Evolutionary conservation across 495 filamentous ascomycete species (phyloP), one percentile per base, ranked within the genome.

Genomic region (Stereocaulon alpinum): DNA sequence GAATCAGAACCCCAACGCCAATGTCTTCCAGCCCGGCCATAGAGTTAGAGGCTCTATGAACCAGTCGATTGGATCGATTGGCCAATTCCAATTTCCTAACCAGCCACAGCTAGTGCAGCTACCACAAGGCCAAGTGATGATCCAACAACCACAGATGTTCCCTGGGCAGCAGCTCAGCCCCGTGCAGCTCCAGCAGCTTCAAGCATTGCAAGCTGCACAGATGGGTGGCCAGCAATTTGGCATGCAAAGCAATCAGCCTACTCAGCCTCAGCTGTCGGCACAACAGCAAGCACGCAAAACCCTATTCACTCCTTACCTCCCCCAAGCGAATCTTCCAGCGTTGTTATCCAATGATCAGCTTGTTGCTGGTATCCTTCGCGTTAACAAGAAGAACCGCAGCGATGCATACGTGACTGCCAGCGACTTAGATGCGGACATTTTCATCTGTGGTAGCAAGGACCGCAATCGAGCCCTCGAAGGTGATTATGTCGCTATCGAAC

Each of bases 301-400:
- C 5, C 80, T 98, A 3, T 98, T 98, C 76, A 97, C 93, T 66
- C 93, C 94, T 61, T 98, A 98, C 66, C 80, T 98, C 41, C 94
- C 93, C 6, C 93, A 98, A 70, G 94, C 94, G 24, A 95, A 87
- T 47, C 77, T 98, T 18, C 93, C 93, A 44, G 93, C 91, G 30
- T 79, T 98, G 34, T 80, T 98, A 57, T 82, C 83, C 64, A 90
- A 97, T 63, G 93, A 92, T 15, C 90, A 96, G 68, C 83, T 98
- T 48, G 93, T 98, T 41, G 89, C 93, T 51, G 93, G 93, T 77
- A 89, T 96, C 65, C 85, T 98, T 43, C 87, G 93, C 47, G 93
- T 98, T 57, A 98, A 98, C 79, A 98, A 97, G 77, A 98, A 98
- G 79, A 98, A 98, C 69, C 83, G 93, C 42, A 97, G 93, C 63